Evolutionary conservation across 805 yeast genomes (phyloP), one percentile per base, ranked within the genome.

Genomic region (Barnettozyma botsteinii): DNA sequence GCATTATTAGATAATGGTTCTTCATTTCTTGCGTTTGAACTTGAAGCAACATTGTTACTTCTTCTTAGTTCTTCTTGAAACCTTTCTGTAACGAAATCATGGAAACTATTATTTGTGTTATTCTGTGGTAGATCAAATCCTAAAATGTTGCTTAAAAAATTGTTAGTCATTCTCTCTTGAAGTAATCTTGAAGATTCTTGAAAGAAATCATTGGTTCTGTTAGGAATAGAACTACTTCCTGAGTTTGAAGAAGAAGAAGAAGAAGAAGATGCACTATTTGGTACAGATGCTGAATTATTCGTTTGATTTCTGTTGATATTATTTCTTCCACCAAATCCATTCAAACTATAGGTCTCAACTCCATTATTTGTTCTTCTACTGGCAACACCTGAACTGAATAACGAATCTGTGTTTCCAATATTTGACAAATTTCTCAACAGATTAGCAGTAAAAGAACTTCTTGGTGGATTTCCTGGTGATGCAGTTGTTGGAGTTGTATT

Each of bases 361-460:
- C 56, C 55, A 15, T 42, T 38, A 19, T 42, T 37, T 5, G 55
- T 50, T 46, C 58, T 44, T 41, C 49, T 47, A 27, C 55, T 50
- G 1, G 48, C 43, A 18, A 52, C 52, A 10, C 58, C 58, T 26
- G 46, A 38, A 1, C 50, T 24, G 23, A 53, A 49, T 2, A 49
- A 9, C 1, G 46, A 40, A 17, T 47, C 50, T 10, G 46, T 33
- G 6, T 33, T 38, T 12, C 28, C 31, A 7, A 33, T 23, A 13
- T 33, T 5, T 23, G 38, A 35, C 21, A 49, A 12, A 8, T 39
- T 35, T 25, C 46, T 34, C 20, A 51, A 14, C 7, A 48, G 9
- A n/a, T 33, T 35, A 4, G 46, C n/a, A 2, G 48, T 30, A 18
- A 37, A 13, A 5, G 49, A 40, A 27, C 33, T 35, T 40, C 52